Base-by-base conservation (phyloP, 768 basidiomycete genomes). In the Mycena polygramma region DNA sequence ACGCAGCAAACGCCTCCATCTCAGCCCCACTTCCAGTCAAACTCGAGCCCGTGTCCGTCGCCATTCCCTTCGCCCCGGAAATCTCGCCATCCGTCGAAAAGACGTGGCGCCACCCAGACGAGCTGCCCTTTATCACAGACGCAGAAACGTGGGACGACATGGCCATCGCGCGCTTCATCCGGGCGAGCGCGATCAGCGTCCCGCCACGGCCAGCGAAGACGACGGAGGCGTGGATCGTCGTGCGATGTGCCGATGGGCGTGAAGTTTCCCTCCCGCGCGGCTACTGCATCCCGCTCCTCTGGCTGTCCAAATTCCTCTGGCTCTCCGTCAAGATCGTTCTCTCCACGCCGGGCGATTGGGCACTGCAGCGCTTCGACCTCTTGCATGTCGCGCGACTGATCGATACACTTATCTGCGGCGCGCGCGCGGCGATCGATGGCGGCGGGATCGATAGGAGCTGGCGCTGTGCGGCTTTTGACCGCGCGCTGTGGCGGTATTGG, bases 371-470 rank as follows among this genome's bases (percentile, higher is more conserved):
- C 55, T 84, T 80, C 62, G 83, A 85, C 60, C 81, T 87, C 49
- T 58, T 87, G 30, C 83, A 87, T 75, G 77, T 86, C 39, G 79
- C 79, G 13, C 75, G 84, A 51, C 69, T 86, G 41, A 83, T 81
- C 66, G 61, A 70, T 7, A 67, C 74, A 19, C 78, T 87, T 48
- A 75, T 86, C 55, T 53, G 68, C n/a, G 66, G 78, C 52, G 85
- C 85, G 26, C 73, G 74, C 22, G 71, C 72, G 75, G n/a, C 36
- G 20, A 43, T 24, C 1, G 71, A 48, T 4, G 30, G 24, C 55
- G 74, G 69, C 7, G 78, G 76, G 45, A 78, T 84, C 70, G 78
- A 79, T 48, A 77, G 75, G 59, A 55, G 52, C 24, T 86, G 84
- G 84, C 77, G 85, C 39, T 78, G 80, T 68, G 59, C 79, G 41